phyloP scores from a whole-genome alignment of 2,329 filamentous ascomycete species.

The Macrophomina pseudophaseolina region DNA sequence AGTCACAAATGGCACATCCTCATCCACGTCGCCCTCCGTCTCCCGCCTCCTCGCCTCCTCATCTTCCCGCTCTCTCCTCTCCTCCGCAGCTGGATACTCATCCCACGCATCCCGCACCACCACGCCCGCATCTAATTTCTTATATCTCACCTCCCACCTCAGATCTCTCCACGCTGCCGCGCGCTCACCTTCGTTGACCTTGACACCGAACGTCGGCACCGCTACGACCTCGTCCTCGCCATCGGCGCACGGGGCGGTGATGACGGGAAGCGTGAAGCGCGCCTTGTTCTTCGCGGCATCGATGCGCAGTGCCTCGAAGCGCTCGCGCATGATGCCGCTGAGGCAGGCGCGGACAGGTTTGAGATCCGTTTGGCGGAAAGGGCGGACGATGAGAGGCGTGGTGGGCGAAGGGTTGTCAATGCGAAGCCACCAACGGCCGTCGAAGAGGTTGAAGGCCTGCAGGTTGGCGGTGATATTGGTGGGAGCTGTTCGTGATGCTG shows the following conservation, averaged over 20 bases:
- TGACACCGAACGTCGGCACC: slow-evolving; percentile 38
- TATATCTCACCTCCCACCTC: slow-evolving; percentile 35
- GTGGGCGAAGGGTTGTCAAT: slow-evolving; percentile 42
- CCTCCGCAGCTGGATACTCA: background rate
- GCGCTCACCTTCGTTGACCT: slow-evolving; percentile 20
- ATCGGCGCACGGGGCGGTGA: slow-evolving; percentile 14
- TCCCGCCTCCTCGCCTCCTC: background rate
- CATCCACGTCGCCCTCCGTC: background rate
- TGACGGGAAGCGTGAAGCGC: slow-evolving; percentile 28
- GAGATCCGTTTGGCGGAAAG: slow-evolving; percentile 33
- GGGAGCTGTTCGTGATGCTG: background rate
- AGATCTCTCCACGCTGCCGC: slow-evolving; percentile 27
- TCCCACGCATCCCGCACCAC: slow-evolving; percentile 23
- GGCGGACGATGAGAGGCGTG: slow-evolving; percentile 46
- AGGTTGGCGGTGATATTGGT: background rate
- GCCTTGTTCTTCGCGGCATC: slow-evolving; percentile 23
- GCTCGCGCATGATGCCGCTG: slow-evolving; percentile 20
- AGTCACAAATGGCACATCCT: slow-evolving; percentile 20
- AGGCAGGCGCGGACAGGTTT: slow-evolving; percentile 19
- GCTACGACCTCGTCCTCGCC: slow-evolving; percentile 33
- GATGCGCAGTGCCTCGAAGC: slow-evolving; percentile 19
- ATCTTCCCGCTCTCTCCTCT: background rate
- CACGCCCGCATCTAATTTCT: slow-evolving; percentile 32
- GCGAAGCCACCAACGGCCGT: slow-evolving; percentile 62
- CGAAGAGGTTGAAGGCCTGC: slow-evolving; percentile 54